phyloP scores from a whole-genome alignment of 305 asterid species.

The Stenogyne calaminthoides region DNA sequence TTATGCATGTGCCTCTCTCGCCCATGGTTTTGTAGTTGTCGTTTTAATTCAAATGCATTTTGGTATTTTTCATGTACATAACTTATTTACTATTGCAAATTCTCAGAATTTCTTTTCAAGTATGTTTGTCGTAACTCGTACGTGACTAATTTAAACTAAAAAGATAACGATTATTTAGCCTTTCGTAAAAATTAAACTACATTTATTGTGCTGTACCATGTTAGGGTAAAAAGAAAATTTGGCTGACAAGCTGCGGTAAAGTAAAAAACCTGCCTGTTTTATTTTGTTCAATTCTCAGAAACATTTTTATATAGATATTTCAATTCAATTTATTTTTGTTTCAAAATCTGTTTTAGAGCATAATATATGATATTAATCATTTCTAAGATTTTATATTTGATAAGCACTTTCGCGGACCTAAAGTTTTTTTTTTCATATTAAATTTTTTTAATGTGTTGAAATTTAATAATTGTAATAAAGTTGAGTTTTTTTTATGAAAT shows the following conservation, averaged over 20 bases:
- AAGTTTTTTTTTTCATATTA: no score
- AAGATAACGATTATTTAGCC: not conserved
- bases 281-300: not conserved
- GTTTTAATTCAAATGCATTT: conserved; percentile 34
- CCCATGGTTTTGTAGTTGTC: conserved; percentile 26
- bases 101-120: not conserved
- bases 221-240: not conserved
- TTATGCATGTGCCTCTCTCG: not conserved
- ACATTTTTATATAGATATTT: no score
- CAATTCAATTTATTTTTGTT: no score
- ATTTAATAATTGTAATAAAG: not conserved
- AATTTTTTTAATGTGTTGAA: not conserved
- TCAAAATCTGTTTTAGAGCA: no score
- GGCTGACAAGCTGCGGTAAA: not conserved
- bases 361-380: not conserved
- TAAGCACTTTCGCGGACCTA: not conserved
- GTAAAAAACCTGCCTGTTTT: not conserved
- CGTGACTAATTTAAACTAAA: not conserved
- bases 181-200: not conserved
- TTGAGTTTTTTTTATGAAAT: not conserved
- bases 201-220: not conserved
- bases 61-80: conserved; percentile 24
- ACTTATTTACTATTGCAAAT: not conserved
- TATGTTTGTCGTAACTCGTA: not conserved
- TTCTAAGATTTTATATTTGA: not conserved